Evolutionary conservation across 371 early-diverging fungal genomes (phyloP), one percentile per base, ranked within the genome.

Genomic region (Syncephalis fuscata): DNA sequence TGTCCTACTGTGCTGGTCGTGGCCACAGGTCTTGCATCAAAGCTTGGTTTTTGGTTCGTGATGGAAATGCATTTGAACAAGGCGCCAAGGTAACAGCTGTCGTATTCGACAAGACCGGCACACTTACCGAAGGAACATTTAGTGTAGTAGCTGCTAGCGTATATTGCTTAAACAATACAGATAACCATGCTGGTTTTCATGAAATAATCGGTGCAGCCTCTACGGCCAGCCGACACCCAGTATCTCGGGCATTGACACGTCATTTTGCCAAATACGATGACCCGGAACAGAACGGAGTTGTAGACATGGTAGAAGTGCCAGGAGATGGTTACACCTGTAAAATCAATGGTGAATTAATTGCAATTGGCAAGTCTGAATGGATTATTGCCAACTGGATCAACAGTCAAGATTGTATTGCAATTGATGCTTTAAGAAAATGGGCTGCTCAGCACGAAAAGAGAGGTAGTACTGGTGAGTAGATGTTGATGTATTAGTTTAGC

Each of bases 61-160:
- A 62, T 27, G 65, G 65, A 39, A 60, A 60, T 11, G 62, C 65
- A 0, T 46, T 65, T 9, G 62, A 65, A 38, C 75, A 76, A 70
- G 85, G 88, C 15, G 96, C 88, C 47, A 82, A 85, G 48, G 72
- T 94, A 38, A 82, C 92, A 67, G 74, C 93, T 23, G 88, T 92
- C 52, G 92, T 89, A 55, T 95, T 90, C 66, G 87, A 86, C 64
- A 86, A 86, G 62, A 86, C 87, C 1, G 87, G 87, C 10, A 86
- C 87, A 0, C 49, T 86, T 44, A 86, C 87, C 3, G 61, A 68
- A 4, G 82, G 82, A 22, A 78, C 74, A 37, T 75, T 76, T 36
- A 56, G 59, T 3, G 53, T 53, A 8, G 65, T 71, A 1, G 64
- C 70, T 48, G 56, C 48, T 0, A 67, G 68, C 66, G 17, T 61